A percentile compares a stretch with the other conserved stretches of the same genome.
These are phyloP conservation scores for Phellopilus nigrolimitatus DNA, from an alignment of 1,284 basidiomycete genomes.

Conservation along the genomic window DNA sequence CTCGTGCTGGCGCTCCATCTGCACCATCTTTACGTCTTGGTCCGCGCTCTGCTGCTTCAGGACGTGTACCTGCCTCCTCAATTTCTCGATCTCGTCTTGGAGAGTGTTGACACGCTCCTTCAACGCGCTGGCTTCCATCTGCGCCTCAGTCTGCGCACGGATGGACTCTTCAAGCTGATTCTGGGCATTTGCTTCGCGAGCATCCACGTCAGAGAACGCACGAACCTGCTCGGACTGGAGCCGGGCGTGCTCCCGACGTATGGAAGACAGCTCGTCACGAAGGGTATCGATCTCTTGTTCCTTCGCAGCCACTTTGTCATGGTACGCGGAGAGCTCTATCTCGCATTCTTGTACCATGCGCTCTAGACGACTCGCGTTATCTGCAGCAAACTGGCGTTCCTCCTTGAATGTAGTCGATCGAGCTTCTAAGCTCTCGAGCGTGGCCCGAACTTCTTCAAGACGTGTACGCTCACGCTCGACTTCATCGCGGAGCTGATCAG, in stretches of 20 bases:
- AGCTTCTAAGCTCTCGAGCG: constrained; percentile 1
- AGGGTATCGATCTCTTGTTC: constrained; percentile 47
- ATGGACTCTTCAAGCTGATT: constrained; percentile 44
- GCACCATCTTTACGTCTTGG: constrained; percentile 77
- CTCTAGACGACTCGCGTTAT: constrained; percentile 51
- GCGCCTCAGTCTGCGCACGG: constrained; percentile 47
- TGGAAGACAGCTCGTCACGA: constrained; percentile 46
- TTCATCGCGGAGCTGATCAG: constrained; percentile 41
- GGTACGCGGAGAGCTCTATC: constrained; percentile 40
- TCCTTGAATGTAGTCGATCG: constrained; percentile 49
- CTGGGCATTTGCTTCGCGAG: constrained; percentile 43
- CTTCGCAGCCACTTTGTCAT: constrained; percentile 35
- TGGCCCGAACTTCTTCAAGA: constrained; percentile 19
- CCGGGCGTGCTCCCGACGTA: constrained; percentile 51
- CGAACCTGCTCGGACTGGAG: constrained; percentile 47
- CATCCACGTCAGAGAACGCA: constrained; percentile 42
- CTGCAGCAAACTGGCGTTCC: constrained; percentile 50
- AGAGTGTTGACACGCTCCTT: constrained; percentile 47
- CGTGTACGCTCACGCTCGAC: constrained; percentile 25
- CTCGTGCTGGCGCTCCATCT: constrained; percentile 60
- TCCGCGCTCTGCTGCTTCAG: constrained; percentile 78
- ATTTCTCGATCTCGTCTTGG: constrained; percentile 56
- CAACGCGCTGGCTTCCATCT: constrained; percentile 42
- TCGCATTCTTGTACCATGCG: constrained; percentile 50
- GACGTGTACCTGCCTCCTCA: constrained; percentile 62